Conservation (phyloP, 2,329 filamentous ascomycete species). For the Aspergillus fischeri region DNA sequence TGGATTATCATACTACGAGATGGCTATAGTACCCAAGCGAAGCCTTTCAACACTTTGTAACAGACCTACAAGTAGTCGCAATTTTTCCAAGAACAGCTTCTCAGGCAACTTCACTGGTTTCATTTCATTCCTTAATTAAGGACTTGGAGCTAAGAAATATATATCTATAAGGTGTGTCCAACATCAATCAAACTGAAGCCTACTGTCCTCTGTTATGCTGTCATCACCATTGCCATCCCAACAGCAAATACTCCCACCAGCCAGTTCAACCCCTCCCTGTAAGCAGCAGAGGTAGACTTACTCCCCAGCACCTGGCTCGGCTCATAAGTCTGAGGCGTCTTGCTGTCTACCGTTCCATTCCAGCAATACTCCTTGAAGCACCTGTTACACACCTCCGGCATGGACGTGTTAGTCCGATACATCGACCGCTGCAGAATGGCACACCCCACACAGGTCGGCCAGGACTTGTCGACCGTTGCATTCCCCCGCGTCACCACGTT, state of each 20-base stretch:
- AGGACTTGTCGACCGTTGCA: constrained; percentile 66
- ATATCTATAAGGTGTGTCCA: too few species aligned
- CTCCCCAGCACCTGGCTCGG: constrained; percentile 25
- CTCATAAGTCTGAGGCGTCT: constrained; percentile 37
- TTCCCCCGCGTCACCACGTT: constrained; percentile 81
- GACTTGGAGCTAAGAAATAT: too few species aligned
- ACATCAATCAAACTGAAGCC: too few species aligned
- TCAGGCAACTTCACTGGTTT: too few species aligned
- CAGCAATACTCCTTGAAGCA: constrained; percentile 90
- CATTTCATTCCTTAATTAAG: too few species aligned
- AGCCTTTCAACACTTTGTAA: too few species aligned
- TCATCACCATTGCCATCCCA: not conserved
- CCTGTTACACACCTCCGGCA: constrained; percentile 66
- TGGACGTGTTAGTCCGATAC: constrained; percentile 61
- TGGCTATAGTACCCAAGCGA: too few species aligned
- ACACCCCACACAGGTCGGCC: constrained; percentile 83
- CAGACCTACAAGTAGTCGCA: too few species aligned
- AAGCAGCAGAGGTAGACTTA: not conserved
- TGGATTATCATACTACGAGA: too few species aligned
- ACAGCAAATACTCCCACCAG: not conserved
- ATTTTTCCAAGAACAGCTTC: too few species aligned
- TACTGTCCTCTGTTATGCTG: not conserved
- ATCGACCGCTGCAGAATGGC: constrained; percentile 77
- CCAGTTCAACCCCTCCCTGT: not conserved
- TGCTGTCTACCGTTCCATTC: constrained; percentile 65